A percentile compares a stretch with the other conserved stretches of the same genome.
These are phyloP conservation scores for Porphyrellus cyaneotinctus DNA, from an alignment of 768 basidiomycete genomes.

Conservation along the genomic window DNA sequence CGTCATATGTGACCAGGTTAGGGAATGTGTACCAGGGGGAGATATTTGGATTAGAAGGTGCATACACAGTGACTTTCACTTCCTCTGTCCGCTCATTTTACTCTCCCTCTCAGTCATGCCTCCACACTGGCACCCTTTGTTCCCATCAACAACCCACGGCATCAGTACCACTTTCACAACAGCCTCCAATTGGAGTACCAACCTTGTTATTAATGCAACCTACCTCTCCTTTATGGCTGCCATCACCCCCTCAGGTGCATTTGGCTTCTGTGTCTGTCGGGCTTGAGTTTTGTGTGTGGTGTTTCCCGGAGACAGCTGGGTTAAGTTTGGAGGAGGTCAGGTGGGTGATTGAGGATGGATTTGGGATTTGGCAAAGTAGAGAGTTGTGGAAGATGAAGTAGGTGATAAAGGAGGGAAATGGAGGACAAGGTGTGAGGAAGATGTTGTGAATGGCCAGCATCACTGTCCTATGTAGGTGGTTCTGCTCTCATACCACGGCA, in stretches of 20 bases:
- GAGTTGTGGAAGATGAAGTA: conserved; percentile 35
- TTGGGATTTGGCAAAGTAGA: conserved; percentile 57
- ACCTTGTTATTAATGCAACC: conserved; percentile 69
- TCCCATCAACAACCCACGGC: conserved; percentile 69
- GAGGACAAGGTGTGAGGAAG: background rate
- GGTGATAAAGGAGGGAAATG: conserved; percentile 1
- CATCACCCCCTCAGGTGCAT: conserved; percentile 72
- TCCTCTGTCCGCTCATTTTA: background rate
- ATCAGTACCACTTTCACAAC: conserved; percentile 73
- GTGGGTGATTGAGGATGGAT: conserved; percentile 58
- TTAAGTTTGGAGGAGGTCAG: conserved; percentile 65
- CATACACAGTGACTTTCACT: background rate
- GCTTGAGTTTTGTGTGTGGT: conserved; percentile 61
- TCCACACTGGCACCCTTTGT: too few species aligned
- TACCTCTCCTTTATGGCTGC: conserved; percentile 65
- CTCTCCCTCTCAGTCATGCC: too few species aligned
- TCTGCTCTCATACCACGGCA: too few species aligned
- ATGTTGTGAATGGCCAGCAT: background rate
- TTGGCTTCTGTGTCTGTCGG: conserved; percentile 76
- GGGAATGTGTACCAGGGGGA: conserved; percentile 85
- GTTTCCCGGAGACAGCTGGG: conserved; percentile 80
- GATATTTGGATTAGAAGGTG: conserved; percentile 72
- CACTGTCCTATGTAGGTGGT: too few species aligned
- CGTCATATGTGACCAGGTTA: conserved; percentile 74
- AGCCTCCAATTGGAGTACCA: conserved; percentile 74